phyloP scores from a whole-genome alignment of 371 early-diverging fungal species.

The Mortierella sp. region DNA sequence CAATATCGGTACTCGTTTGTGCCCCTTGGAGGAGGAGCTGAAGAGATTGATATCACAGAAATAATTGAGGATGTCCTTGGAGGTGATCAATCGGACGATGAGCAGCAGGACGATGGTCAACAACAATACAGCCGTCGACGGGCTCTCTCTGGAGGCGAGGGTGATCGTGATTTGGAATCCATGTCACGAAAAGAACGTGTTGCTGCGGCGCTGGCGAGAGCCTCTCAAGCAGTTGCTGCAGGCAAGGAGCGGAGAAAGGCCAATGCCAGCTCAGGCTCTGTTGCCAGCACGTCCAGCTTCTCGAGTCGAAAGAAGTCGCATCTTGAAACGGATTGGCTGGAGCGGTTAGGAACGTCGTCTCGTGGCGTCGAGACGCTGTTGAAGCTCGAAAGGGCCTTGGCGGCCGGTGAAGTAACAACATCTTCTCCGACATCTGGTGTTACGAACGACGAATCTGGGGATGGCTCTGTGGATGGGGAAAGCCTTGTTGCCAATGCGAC shows the following conservation, averaged over 20 bases:
- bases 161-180: constrained; percentile 8
- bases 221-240: constrained; percentile 43
- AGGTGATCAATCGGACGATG: constrained; percentile 43
- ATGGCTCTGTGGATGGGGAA: background rate
- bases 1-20: constrained; percentile 56
- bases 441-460: background rate
- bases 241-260: constrained; percentile 45
- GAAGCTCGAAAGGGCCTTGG: constrained; percentile 44
- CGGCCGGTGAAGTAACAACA: constrained; percentile 7
- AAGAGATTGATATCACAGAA: constrained; percentile 57
- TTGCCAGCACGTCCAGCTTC: background rate
- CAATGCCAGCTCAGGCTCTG: constrained; percentile 14
- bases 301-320: constrained; percentile 11
- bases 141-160: background rate
- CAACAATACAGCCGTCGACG: constrained; percentile 1
- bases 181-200: constrained; percentile 41
- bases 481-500: no score
- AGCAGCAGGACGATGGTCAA: constrained; percentile 49
- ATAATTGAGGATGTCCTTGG: constrained; percentile 57
- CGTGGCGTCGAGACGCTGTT: constrained; percentile 45
- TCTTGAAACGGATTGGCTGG: constrained; percentile 34
- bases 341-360: constrained; percentile 32
- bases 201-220: constrained; percentile 45
- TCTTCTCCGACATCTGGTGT: background rate
- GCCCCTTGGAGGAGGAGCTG: constrained; percentile 49